phyloP scores from a whole-genome alignment of 2,329 filamentous ascomycete genomes.

The Xylaria sp. region DNA sequence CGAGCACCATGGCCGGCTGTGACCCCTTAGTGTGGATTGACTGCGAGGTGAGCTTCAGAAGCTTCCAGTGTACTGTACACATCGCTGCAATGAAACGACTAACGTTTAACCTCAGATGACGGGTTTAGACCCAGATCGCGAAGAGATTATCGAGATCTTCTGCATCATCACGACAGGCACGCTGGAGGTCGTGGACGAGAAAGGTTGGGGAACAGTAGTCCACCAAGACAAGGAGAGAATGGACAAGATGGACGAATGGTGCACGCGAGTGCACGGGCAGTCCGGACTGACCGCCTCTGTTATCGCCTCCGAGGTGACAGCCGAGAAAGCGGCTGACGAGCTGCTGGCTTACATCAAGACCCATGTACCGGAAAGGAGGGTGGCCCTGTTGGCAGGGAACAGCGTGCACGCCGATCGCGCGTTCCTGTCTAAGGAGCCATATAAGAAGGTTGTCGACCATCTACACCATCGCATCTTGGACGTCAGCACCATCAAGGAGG shows the following conservation, averaged over 20 bases:
- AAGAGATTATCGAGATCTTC: conserved; percentile 90
- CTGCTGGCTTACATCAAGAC: conserved; percentile 82
- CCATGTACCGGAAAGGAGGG: conserved; percentile 72
- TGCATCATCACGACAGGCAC: conserved; percentile 89
- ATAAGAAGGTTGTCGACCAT: conserved; percentile 76
- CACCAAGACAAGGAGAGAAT: conserved; percentile 77
- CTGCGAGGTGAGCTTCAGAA: conserved; percentile 58
- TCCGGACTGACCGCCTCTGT: conserved; percentile 86
- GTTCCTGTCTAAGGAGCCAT: conserved; percentile 82
- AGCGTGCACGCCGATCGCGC: conserved; percentile 89
- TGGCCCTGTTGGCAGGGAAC: conserved; percentile 86
- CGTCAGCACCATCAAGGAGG: conserved; percentile 93
- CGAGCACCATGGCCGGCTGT: conserved; percentile 32
- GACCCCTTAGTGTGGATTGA: conserved; percentile 44
- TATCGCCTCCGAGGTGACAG: conserved; percentile 76
- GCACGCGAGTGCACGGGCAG: conserved; percentile 78
- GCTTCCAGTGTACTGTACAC: not conserved
- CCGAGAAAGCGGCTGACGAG: conserved; percentile 75
- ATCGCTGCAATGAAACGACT: not conserved
- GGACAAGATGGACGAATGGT: conserved; percentile 89
- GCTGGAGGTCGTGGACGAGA: conserved; percentile 78
- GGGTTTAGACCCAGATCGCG: conserved; percentile 79
- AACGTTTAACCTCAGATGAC: conserved; percentile 78
- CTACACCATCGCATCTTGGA: conserved; percentile 93
- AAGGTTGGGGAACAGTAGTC: conserved; percentile 83